phyloP scores from a whole-genome alignment of 2,329 filamentous ascomycete genomes.

The Neopestalotiopsis clavispora region DNA sequence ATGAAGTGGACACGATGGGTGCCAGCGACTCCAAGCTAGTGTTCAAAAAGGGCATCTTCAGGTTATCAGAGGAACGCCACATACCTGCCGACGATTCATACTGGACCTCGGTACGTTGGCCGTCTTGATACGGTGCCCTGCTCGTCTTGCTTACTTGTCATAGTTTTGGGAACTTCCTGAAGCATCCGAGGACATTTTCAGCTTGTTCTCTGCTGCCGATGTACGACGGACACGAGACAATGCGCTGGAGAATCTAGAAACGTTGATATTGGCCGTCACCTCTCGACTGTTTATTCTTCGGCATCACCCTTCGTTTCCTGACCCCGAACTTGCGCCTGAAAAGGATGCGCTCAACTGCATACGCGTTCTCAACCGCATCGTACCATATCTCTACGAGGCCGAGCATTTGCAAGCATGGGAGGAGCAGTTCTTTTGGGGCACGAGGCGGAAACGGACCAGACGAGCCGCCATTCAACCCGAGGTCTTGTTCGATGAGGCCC shows the following conservation, averaged over 20 bases:
- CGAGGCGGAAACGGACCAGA: slow-evolving; percentile 73
- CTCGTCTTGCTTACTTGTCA: slow-evolving; percentile 21
- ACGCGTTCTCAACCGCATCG: slow-evolving; percentile 82
- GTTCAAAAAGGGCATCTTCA: slow-evolving; percentile 98
- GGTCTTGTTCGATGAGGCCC: slow-evolving; percentile 82
- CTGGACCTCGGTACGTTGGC: slow-evolving; percentile 80
- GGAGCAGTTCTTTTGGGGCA: slow-evolving; percentile 89
- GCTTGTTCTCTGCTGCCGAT: slow-evolving; percentile 86
- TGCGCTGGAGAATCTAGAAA: slow-evolving; percentile 87
- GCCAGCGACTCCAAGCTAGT: slow-evolving; percentile 98
- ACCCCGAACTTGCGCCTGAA: slow-evolving; percentile 80
- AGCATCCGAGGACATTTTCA: slow-evolving; percentile 94
- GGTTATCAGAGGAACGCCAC: slow-evolving; percentile 86
- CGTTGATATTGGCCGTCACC: slow-evolving; percentile 82
- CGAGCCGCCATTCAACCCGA: slow-evolving; percentile 70
- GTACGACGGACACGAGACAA: slow-evolving; percentile 87
- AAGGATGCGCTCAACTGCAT: slow-evolving; percentile 94
- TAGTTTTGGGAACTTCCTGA: slow-evolving; percentile 98
- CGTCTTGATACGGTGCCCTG: slow-evolving; percentile 2
- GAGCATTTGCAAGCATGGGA: slow-evolving; percentile 86
- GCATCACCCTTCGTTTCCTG: slow-evolving; percentile 89
- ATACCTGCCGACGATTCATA: slow-evolving; percentile 89
- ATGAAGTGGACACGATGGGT: slow-evolving; percentile 68
- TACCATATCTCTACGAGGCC: slow-evolving; percentile 91
- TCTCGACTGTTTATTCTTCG: slow-evolving; percentile 81